These are phyloP conservation scores for Epichloe uncinata DNA, from an alignment of 2,329 filamentous ascomycete genomes.

Conservation along the genomic window DNA sequence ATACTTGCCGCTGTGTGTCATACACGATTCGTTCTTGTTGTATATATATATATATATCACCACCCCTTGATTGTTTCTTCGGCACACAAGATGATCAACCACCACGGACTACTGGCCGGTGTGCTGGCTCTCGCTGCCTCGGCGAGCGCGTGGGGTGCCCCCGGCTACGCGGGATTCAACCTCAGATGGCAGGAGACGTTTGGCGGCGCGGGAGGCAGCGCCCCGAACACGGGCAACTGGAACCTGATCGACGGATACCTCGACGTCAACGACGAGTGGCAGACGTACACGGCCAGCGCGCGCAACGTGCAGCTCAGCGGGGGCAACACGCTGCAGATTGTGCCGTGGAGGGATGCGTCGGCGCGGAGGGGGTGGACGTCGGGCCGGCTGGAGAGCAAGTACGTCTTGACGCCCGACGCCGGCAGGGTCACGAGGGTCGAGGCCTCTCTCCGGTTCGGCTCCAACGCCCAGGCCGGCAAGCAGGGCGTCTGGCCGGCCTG, in stretches of 20 bases:
- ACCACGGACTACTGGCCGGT: constrained; percentile 9
- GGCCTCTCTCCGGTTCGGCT: constrained; percentile 33
- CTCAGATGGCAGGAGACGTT: constrained; percentile 32
- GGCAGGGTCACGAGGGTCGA: constrained; percentile 35
- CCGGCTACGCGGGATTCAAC: constrained; percentile 25
- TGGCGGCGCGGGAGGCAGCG: constrained; percentile 19
- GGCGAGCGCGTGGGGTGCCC: constrained; percentile 23
- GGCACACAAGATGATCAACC: constrained; percentile 11
- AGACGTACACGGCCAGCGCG: constrained; percentile 33
- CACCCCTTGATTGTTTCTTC: background rate
- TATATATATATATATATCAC: background rate
- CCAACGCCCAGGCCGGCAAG: constrained; percentile 26
- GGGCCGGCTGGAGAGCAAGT: constrained; percentile 37
- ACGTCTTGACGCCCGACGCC: constrained; percentile 29
- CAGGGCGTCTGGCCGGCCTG: constrained; percentile 47
- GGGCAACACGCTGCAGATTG: constrained; percentile 34
- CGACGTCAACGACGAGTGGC: constrained; percentile 37
- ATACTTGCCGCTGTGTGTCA: background rate
- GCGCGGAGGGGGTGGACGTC: constrained; percentile 36
- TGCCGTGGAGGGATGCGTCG: constrained; percentile 28
- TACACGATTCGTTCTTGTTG: background rate
- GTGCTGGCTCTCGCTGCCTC: constrained; percentile 18
- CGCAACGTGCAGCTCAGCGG: constrained; percentile 38
- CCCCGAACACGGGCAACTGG: constrained; percentile 26
- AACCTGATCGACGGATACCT: constrained; percentile 26